phyloP scores from a whole-genome alignment of 176 grass and related monocot species.

The sorghum (Sorghum bicolor) region DNA sequence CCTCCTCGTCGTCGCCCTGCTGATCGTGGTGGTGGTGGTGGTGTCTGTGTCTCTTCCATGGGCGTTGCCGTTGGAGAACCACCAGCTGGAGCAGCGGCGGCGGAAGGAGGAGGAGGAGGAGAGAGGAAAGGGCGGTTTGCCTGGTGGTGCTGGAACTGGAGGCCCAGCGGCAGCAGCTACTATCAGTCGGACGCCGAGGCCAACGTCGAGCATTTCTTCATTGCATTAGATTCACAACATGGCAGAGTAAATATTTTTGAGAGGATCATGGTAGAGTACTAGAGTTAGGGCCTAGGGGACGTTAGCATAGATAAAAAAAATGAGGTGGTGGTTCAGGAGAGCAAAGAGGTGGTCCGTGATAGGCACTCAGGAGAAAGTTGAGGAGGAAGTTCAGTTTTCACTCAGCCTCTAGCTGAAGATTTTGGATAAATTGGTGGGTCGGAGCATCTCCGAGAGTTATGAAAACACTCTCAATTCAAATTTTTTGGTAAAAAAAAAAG shows the following conservation, averaged over 20 bases:
- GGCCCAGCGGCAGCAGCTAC: not conserved
- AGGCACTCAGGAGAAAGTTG: not conserved
- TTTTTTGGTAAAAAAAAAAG: too few relatives aligned
- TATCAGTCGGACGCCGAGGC: not conserved
- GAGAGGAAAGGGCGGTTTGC: not conserved
- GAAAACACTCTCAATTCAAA: too few relatives aligned
- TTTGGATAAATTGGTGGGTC: not conserved
- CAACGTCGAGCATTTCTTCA: constrained; percentile 19
- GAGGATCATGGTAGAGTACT: not conserved
- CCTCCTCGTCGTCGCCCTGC: not conserved
- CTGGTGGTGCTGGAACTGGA: not conserved
- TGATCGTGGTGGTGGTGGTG: not conserved
- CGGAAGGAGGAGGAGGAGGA: not conserved
- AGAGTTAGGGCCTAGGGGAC: too few relatives aligned
- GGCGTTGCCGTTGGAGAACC: not conserved
- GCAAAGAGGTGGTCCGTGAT: not conserved
- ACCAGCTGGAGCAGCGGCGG: not conserved
- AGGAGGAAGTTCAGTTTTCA: not conserved
- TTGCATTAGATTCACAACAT: not conserved
- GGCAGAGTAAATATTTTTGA: not conserved
- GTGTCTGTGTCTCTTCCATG: not conserved
- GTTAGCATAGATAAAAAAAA: not conserved
- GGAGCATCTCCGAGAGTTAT: too few relatives aligned
- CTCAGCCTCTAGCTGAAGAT: too few relatives aligned
- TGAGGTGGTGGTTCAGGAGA: not conserved